Percentiles rank a stretch among this genome's conserved stretches.
These are phyloP conservation scores for Echium plantagineum DNA, from an alignment of 257 asterid genomes.

Conservation along the genomic window DNA sequence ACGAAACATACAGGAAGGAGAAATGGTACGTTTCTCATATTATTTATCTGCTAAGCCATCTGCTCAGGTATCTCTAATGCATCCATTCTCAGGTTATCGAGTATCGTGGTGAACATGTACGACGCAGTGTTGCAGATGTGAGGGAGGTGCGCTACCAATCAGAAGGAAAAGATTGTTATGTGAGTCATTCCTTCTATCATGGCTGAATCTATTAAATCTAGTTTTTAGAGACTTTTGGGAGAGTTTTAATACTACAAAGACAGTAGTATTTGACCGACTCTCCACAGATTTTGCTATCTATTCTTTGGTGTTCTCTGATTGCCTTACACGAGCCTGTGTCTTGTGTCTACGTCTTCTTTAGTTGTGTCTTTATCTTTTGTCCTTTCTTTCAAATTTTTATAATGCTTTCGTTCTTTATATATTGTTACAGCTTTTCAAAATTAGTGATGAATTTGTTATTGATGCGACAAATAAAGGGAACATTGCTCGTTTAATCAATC, in stretches of 20 bases:
- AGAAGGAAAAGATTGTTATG: constrained; percentile 96
- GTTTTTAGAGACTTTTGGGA: too few species aligned
- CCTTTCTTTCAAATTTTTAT: not conserved
- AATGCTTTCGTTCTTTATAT: not conserved
- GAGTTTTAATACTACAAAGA: too few species aligned
- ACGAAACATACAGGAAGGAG: constrained; percentile 76
- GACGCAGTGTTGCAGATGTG: constrained; percentile 79
- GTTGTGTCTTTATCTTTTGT: not conserved
- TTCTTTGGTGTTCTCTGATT: too few species aligned
- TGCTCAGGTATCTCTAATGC: constrained; percentile 7
- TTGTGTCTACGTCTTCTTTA: too few species aligned
- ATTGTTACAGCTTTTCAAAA: constrained; percentile 73
- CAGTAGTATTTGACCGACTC: too few species aligned
- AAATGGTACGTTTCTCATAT: constrained; percentile 49
- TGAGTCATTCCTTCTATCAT: constrained; percentile 28
- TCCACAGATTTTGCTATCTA: too few species aligned
- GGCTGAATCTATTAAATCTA: too few species aligned
- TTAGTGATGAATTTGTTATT: constrained; percentile 84
- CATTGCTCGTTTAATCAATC: constrained; percentile 95
- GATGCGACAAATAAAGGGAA: constrained; percentile 90
- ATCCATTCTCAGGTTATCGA: constrained; percentile 59
- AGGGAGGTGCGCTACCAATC: constrained; percentile 65
- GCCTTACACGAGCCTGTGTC: too few species aligned
- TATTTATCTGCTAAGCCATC: constrained; percentile 3
- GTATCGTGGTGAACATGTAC: constrained; percentile 85